Evolutionary conservation across 176 grass and related monocot genomes (phyloP), one percentile per base, ranked within the genome.

Genomic region (Zoysia pacifica): DNA sequence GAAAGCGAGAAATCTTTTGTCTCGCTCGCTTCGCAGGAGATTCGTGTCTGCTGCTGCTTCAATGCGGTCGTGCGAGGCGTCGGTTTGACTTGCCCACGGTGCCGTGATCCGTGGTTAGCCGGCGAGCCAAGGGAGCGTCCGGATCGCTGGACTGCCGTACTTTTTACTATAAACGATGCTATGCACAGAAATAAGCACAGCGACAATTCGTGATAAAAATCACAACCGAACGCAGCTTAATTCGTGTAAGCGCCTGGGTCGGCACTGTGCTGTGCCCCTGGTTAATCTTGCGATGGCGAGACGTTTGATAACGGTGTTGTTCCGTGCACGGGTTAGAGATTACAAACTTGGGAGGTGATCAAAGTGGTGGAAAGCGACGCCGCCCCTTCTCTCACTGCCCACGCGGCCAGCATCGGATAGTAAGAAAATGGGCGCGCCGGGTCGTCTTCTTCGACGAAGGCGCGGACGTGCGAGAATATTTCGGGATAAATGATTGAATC

Each of bases 51-150:
- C 11, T 63, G 15, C 16, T n/a, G 52, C 52, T 15, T 54, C 14
- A 16, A 15, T 59, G 58, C 58, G 28, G 28, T 28, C 28, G 28
- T 28, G 28, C 28, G 28, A 28, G 28, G 28, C 28, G 19, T 61
- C 19, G 58, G 19, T 82, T 73, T 82, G 79, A 81, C 36, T 53
- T 18, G 47, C 5, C 15, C 40, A 52, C 49, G 19, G 42, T 35
- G 46, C 64, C 37, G 79, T 9, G 46, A 53, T 18, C 20, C 70
- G 79, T 28, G 68, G 68, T 81, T 28, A 51, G 67, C 44, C 67
- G 67, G 53, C 78, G 70, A 48, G 46, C 62, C 28, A 28, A 28
- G 28, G 28, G 28, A 28, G 28, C 28, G 28, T 28, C 28, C 28
- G 28, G 28, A 28, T 28, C 28, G 28, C 28, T 28, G 28, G 28